Conservation (phyloP, 2,329 filamentous ascomycete genomes). For the Colletotrichum navitas region DNA sequence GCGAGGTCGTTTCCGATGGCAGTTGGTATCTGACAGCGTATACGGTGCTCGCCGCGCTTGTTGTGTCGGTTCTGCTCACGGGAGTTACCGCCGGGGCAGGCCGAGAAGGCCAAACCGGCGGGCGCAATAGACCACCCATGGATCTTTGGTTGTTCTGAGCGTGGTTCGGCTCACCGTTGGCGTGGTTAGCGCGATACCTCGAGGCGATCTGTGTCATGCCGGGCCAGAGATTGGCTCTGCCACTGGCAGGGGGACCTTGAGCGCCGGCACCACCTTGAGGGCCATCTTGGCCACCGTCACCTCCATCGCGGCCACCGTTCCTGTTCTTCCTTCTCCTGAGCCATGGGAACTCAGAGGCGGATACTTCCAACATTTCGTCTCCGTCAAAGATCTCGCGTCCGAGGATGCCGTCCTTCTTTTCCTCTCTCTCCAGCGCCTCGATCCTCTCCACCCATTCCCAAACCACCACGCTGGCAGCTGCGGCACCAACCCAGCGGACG, state of each 20-base stretch:
- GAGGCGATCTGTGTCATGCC: slow-evolving; percentile 56
- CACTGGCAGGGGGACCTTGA: slow-evolving; percentile 43
- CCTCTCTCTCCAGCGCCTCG: slow-evolving; percentile 90
- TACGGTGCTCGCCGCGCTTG: slow-evolving; percentile 73
- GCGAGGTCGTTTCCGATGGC: slow-evolving; percentile 61
- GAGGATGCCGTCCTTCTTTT: slow-evolving; percentile 92
- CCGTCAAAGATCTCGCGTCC: slow-evolving; percentile 93
- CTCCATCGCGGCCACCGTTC: slow-evolving; percentile 49
- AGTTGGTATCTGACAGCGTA: slow-evolving; percentile 74
- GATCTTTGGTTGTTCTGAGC: slow-evolving; percentile 46
- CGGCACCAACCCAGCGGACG: slow-evolving; percentile 95
- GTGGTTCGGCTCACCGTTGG: slow-evolving; percentile 20
- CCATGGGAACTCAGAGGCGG: slow-evolving; percentile 65
- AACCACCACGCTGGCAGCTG: slow-evolving; percentile 94
- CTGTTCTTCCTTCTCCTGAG: slow-evolving; percentile 52
- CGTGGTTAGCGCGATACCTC: slow-evolving; percentile 49
- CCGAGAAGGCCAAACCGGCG: slow-evolving; percentile 67
- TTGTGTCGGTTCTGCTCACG: slow-evolving; percentile 71
- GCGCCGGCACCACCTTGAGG: slow-evolving; percentile 41
- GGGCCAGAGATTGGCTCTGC: slow-evolving; percentile 55
- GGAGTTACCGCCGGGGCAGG: slow-evolving; percentile 68
- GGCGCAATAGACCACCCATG: slow-evolving; percentile 57
- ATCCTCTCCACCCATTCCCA: slow-evolving; percentile 99
- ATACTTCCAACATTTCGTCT: slow-evolving; percentile 86
- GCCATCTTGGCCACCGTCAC: slow-evolving; percentile 41